Base-by-base conservation (phyloP, 2,329 filamentous ascomycete genomes). In the Penicillium sp. region DNA sequence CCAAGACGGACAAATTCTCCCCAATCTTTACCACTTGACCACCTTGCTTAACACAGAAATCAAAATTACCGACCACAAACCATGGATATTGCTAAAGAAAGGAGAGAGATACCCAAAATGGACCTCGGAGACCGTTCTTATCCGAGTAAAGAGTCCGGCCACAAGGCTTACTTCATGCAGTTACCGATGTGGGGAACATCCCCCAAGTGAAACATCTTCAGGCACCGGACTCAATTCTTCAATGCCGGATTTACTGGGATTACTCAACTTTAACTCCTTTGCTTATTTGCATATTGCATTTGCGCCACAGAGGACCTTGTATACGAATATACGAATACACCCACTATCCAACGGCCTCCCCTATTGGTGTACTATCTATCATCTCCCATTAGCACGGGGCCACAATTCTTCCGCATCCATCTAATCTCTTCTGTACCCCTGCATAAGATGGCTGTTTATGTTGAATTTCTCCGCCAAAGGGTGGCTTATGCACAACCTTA, bases 181-280 rank as follows among this genome's bases (percentile, higher is more conserved):
- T 31, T 13, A 21, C 23, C 50, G 33, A 34, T 40, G 64, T 62
- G 62, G 64, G 58, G 55, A 57, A 44, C 50, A 43, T 46, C 34
- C 21, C n/a, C 52, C 46, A 50, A 23, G 41, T 66, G 64, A 66
- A 61, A 66, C 64, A 62, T 49, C 47, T 56, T 60, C 64, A 61
- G 8, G 56, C 56, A 54, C 60, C 52, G 51, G 51, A 47, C 29
- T 8, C 36, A 40, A 58, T 52, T 40, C 45, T 60, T 38, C 19
- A 55, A 49, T 44, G 13, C 25, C 45, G 10, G 10, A 43, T 44
- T 36, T 43, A 34, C 15, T n/a, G n/a, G 36, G 40, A 41, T 41
- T 15, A 36, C 43, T 55, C 39, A 48, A 55, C 45, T 50, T 50
- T 23, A 49, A 49, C 57, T 59, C 51, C 29, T 53, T 50, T 15